Base-by-base conservation (phyloP, 2,329 filamentous ascomycete genomes). In the Helminthosporium solani region DNA sequence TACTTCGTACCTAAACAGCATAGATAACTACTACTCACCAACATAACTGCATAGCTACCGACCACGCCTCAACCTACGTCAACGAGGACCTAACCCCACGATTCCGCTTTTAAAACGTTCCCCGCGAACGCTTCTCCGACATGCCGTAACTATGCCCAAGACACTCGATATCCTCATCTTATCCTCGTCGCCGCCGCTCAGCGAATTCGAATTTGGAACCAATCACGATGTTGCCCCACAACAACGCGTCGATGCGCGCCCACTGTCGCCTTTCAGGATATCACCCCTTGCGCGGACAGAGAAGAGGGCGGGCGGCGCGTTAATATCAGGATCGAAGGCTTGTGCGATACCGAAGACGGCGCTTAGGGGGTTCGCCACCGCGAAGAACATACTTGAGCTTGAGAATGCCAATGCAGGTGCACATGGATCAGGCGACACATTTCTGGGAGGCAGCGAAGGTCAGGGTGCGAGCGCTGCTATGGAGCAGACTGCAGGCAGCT, bases 301-400 rank as follows among this genome's bases (percentile, higher is more conserved):
- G 41, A 60, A 39, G 11, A 40, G 46, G 19, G 36, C 47, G 0
- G 4, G 27, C 33, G 53, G 54, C 61, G 63, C 61, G 63, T 66
- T 66, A 19, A 55, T 43, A 44, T 49, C 50, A 16, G 63, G 61
- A 3, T 60, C 60, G 21, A 54, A 59, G 33, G 64, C 61, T 40
- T 56, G 53, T 18, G 43, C 54, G 1, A 56, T 66, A 23, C 61
- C 67, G 18, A 47, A 57, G 16, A 57, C 51, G 7, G 58, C 54
- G 11, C 38, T 52, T 2, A 57, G 58, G 44, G 67, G 66, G 18
- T 70, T 69, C 42, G 63, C 63, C 57, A 68, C 65, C 44, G 65
- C 66, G 6, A 53, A 53, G 41, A 66, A 60, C 42, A 47, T 71
- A 14, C 42, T 69, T 27, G 20, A 16, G 7, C 18, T 21, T 3